Evolutionary conservation across 1,284 basidiomycete genomes (phyloP), one percentile per base, ranked within the genome.

Genomic region (Xanthoconium separans): DNA sequence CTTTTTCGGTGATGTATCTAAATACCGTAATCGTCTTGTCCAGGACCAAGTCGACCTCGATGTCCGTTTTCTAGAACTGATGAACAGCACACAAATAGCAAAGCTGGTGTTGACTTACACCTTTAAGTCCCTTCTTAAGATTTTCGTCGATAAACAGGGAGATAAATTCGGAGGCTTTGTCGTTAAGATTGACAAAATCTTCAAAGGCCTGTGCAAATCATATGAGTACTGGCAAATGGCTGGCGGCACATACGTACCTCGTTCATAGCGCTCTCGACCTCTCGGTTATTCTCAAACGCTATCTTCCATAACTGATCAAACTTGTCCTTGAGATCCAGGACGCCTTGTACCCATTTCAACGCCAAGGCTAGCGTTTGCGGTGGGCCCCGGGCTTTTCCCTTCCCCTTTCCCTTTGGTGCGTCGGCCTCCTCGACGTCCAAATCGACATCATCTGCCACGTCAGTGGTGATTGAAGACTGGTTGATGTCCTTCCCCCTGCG

Each of bases 61-160:
- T 80, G 54, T 99, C 97, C 15, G 91, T 87, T 92, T 98, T 98
- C 94, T 97, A 61, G 3, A 27, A 48, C 47, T 59, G n/a, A 24
- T 63, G 31, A 62, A 37, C 15, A 47, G 31, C 34, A 24, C 27
- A 30, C 22, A 15, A 2, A 57, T 22, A 31, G 7, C 13, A 4
- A 11, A 30, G 22, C 16, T 2, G 15, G 47, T 22, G 27, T 44
- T 47, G 16, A 76, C 91, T 61, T 69, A 96, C 94, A 50, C 93
- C 92, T 75, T 95, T 98, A 33, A 98, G 80, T 0, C 97, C 96
- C 69, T 95, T 94, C 73, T 92, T 95, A 39, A 99, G 79, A 69
- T 99, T 90, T 63, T 99, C 96, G 65, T 99, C 97, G 59, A 99
- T 95, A 73, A 94, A 99, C 53, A 99, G 75, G 2, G 96, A 99